phyloP scores from a whole-genome alignment of 352 stramenopile species.

The Blastocystis sp. region DNA sequence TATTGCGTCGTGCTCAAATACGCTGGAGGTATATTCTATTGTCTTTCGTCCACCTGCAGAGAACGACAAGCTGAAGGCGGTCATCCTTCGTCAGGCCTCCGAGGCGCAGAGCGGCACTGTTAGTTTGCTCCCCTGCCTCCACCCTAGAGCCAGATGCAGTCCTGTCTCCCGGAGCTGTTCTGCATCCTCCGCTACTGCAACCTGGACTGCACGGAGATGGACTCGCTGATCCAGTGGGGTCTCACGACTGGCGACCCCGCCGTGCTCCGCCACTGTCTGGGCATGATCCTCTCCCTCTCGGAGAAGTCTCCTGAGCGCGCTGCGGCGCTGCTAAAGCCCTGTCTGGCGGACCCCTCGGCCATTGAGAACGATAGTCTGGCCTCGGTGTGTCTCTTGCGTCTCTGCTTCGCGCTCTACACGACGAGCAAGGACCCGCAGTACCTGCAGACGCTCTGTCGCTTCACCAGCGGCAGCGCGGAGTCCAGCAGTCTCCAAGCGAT shows the following conservation, averaged over 20 bases:
- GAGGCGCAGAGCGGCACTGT: not conserved
- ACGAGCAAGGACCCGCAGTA: not conserved
- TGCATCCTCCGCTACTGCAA: slow-evolving; percentile 12
- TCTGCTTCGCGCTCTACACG: slow-evolving; percentile 14
- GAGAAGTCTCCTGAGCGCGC: not conserved
- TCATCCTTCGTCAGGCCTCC: not conserved
- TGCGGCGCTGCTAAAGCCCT: not conserved
- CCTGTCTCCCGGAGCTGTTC: slow-evolving; percentile 15
- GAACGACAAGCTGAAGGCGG: not conserved
- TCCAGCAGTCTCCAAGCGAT: not conserved
- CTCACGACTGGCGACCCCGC: not conserved
- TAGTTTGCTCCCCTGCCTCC: not conserved
- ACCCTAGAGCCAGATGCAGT: not conserved
- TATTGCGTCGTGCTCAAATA: slow-evolving; percentile 1
- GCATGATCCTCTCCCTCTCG: slow-evolving; percentile 7
- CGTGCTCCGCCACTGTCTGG: slow-evolving; percentile 20
- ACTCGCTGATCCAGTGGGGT: slow-evolving; percentile 4
- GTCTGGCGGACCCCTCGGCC: not conserved
- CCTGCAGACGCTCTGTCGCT: not conserved
- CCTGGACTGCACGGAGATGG: slow-evolving; percentile 15
- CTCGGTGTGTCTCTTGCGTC: not conserved
- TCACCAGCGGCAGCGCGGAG: not conserved
- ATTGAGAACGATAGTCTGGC: not conserved
- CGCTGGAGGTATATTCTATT: not conserved
- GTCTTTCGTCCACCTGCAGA: not conserved